Base-by-base conservation (phyloP, 768 basidiomycete genomes). In the Collybia mongolica region DNA sequence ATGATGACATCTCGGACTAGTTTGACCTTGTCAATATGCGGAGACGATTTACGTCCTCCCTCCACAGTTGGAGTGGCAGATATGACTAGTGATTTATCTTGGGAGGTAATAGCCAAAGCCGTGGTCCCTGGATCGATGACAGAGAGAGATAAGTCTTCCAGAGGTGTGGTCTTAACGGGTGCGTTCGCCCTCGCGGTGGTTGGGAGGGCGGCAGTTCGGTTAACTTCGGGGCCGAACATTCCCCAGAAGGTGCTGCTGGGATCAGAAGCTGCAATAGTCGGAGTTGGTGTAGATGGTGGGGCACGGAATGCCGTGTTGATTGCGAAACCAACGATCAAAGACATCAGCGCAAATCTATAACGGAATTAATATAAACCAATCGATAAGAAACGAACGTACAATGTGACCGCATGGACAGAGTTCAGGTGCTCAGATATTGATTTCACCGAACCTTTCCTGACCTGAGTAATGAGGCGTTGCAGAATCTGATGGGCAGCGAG, bases 271-370 rank as follows among this genome's bases (percentile, higher is more conserved):
- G 58, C 61, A 23, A 59, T 59, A 18, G 70, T 70, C 24, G 71
- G 69, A 11, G 59, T 61, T 35, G 73, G 66, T 7, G 70, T 56
- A 6, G 68, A 57, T 3, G 56, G 47, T 24, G 56, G 49, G 23
- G 70, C 56, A 17, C 70, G 73, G 63, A 81, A 73, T 5, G 72
- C 60, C 7, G 76, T 74, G 54, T 81, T 82, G 61, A 80, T 72
- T 9, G 83, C 70, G 38, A 80, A 81, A 28, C 65, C 84, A 73
- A 88, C 70, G n/a, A 89, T 73, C 35, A 90, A 71, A 35, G 86
- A 86, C 55, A 90, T 67, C 42, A 90, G 63, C 0, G 86, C 84
- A 52, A 90, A 76, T 42, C 88, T 90, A 54, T n/a, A 5, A 49
- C 20, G 20, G 22, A 20, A 6, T 41, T 35, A 41, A 22, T 44